Evolutionary conservation across 371 early-diverging fungal genomes (phyloP).

Genomic region (Haplosporangium sp.): DNA sequence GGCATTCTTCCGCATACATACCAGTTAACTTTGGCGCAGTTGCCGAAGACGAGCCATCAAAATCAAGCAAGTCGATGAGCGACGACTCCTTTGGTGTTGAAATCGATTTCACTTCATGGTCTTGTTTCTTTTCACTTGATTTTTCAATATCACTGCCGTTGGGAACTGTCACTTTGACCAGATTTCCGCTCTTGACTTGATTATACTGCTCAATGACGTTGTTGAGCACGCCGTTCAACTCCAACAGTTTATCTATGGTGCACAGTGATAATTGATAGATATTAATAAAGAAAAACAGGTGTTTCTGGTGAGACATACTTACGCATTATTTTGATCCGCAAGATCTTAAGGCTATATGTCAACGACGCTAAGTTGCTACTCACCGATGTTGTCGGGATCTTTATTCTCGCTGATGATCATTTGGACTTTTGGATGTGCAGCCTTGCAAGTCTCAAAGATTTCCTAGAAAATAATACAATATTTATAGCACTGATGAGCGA

Average conservation of each 20-base stretch:
- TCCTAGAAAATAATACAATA: slow-evolving; percentile 44
- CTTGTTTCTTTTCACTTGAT: slow-evolving; percentile 2
- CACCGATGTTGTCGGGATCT: slow-evolving; percentile 77
- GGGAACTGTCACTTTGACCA: slow-evolving; percentile 54
- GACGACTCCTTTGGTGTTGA: slow-evolving; percentile 26
- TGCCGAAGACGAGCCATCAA: slow-evolving; percentile 19
- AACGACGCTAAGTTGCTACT: neutral
- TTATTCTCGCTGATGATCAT: slow-evolving; percentile 72
- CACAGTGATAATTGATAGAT: neutral
- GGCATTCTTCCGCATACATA: neutral
- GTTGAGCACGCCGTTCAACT: slow-evolving; percentile 82
- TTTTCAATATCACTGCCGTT: neutral
- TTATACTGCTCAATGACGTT: slow-evolving; percentile 79
- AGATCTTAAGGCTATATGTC: neutral
- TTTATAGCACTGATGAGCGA: too few species aligned
- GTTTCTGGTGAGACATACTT: neutral
- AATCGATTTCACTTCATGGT: neutral
- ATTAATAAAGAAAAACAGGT: neutral
- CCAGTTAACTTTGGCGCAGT: slow-evolving; percentile 34
- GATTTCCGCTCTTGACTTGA: slow-evolving; percentile 75
- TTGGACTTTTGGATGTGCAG: slow-evolving; percentile 76
- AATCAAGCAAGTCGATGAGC: slow-evolving; percentile 29
- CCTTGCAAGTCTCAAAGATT: slow-evolving; percentile 61
- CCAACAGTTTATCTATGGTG: slow-evolving; percentile 59
- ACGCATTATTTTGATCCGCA: neutral